Evolutionary conservation across 2,329 filamentous ascomycete species (phyloP), one percentile per base, ranked within the genome.

Genomic region (Alternaria arbusti): DNA sequence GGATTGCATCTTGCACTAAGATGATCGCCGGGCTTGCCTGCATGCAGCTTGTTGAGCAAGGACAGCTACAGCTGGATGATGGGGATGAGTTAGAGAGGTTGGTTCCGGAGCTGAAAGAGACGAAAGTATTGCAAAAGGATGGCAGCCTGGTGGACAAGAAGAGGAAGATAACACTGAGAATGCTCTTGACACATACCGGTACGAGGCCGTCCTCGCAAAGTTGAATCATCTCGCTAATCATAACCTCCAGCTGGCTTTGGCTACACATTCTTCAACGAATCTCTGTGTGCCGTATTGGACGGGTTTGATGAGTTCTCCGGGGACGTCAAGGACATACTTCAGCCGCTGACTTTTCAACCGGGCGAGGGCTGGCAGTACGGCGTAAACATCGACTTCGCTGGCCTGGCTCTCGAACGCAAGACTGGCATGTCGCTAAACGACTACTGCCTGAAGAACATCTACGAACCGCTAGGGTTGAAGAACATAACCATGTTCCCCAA

Each of bases 221-320:
- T 50, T 5, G 15, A 26, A n/a, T 17, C 3, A 6, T 45, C 5
- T 36, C 52, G 15, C 47, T 54, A 26, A 59, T 22, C 25, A 22
- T 6, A 5, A 20, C 15, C 32, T 10, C 72, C 20, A 59, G 81
- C 82, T 75, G 81, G 79, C 10, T 83, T 85, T 68, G 82, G 80
- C n/a, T 84, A 85, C 63, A 77, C 82, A 15, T 83, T 84, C 69
- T 83, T 84, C 72, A 83, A 84, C 65, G 65, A 77, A 9, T 79
- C 81, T 47, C 71, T 85, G 2, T 73, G 77, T 22, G 79, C 84
- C 54, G 83, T 78, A 76, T 80, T 79, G 3, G 78, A 81, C 12
- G 88, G 88, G 0, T 72, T 84, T 9, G 86, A 90, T 58, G 88
- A 90, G 70, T 88, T 90, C 70, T 86, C 84, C 0, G 85, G 85